Base-by-base conservation (phyloP, 495 filamentous ascomycete species). In the Xylaria venustula region DNA sequence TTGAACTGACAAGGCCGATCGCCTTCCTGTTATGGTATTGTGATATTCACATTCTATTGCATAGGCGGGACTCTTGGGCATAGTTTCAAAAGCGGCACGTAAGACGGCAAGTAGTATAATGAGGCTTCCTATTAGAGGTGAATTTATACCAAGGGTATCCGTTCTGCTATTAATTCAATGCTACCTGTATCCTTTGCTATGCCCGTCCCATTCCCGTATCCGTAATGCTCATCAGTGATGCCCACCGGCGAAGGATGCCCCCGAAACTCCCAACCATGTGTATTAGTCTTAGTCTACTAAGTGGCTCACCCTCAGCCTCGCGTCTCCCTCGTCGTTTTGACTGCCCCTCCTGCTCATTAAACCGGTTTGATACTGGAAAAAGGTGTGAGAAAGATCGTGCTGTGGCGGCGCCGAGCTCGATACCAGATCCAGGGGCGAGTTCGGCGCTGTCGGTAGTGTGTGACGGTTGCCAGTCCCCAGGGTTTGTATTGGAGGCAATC, bases 391-490 rank as follows among this genome's bases (percentile, higher is more conserved):
- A 46, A 17, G 17, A 47, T 34, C 37, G 22, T 60, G n/a, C 2
- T 60, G 48, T 17, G 22, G 47, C 19, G 45, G 58, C 30, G 17
- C 14, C 25, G 42, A 23, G 25, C 20, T 20, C n/a, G 54, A 32
- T 11, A 19, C 34, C 22, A 51, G 34, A 8, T 51, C 60, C 12
- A 62, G 50, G 15, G 72, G 73, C 17, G 73, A 73, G 61, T 58
- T 75, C 11, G 71, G 71, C 17, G 67, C 73, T 17, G 71, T 75
- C 5, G 66, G 69, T 11, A 72, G 19, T 23, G 53, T 42, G 11
- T 73, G 64, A 12, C 34, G 48, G 22, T 45, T 26, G 12, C 41
- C 28, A 19, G 15, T 25, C 52, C 41, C 52, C 9, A 56, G 8
- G 8, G 34, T 54, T n/a, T 51, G 45, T 42, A 65, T 63, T 20